phyloP scores from a whole-genome alignment of 768 basidiomycete species.

The Cyathus striatus region DNA sequence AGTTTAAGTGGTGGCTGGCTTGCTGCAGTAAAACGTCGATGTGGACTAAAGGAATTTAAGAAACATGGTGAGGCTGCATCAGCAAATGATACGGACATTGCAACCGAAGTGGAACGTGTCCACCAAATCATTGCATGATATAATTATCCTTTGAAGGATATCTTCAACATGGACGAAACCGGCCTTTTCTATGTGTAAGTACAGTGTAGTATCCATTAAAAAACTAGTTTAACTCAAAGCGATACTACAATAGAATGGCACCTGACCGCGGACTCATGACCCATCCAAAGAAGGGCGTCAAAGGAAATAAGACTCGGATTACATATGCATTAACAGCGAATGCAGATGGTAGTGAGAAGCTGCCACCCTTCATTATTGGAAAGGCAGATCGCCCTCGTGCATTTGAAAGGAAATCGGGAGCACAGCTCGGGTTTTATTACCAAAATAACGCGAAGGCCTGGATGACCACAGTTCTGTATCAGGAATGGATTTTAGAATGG shows the following conservation, averaged over 20 bases:
- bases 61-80: constrained; percentile 29
- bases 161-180: constrained; percentile 33
- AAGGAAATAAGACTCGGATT: constrained; percentile 23
- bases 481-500: constrained; percentile 26
- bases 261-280: constrained; percentile 24
- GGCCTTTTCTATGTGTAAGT: constrained; percentile 26
- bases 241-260: constrained; percentile 14
- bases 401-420: constrained; percentile 21
- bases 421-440: constrained; percentile 27
- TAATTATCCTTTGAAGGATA: constrained; percentile 19
- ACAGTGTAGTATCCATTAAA: not conserved
- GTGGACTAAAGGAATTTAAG: constrained; percentile 19
- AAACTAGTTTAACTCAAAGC: constrained; percentile 1
- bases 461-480: constrained; percentile 29
- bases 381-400: constrained; percentile 18
- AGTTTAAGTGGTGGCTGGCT: constrained; percentile 31
- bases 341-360: constrained; percentile 26
- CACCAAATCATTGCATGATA: constrained; percentile 17
- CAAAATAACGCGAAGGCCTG: constrained; percentile 31
- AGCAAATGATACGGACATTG: constrained; percentile 12
- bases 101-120: constrained; percentile 16
- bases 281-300: constrained; percentile 18
- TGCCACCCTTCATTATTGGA: constrained; percentile 24
- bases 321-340: constrained; percentile 28
- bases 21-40: constrained; percentile 14